phyloP scores from a whole-genome alignment of 1,284 basidiomycete genomes.

The Rhizoctonia solani region DNA sequence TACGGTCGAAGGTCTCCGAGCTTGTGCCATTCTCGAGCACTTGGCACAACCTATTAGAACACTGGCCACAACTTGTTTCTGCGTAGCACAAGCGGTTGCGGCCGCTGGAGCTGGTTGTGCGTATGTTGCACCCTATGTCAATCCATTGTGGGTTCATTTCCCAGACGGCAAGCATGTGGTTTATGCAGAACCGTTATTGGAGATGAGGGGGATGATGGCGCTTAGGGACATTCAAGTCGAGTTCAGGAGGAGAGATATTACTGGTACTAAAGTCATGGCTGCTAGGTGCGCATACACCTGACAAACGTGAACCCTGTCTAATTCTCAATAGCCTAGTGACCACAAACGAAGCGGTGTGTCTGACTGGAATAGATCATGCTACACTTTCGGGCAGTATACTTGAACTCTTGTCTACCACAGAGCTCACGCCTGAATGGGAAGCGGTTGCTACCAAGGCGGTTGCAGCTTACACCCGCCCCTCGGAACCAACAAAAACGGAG shows the following conservation, averaged over 20 bases:
- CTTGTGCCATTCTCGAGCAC: constrained; percentile 41
- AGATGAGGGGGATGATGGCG: constrained; percentile 40
- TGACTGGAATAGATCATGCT: constrained; percentile 40
- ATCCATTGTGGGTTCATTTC: constrained; percentile 45
- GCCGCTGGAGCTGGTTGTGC: constrained; percentile 43
- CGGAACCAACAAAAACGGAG: constrained; percentile 8
- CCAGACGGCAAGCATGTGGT: constrained; percentile 36
- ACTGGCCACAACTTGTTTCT: constrained; percentile 44
- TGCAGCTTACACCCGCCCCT: constrained; percentile 33
- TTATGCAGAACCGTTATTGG: constrained; percentile 39
- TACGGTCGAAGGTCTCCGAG: constrained; percentile 43
- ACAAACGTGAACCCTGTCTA: neutral
- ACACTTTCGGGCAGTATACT: constrained; percentile 40
- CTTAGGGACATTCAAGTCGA: constrained; percentile 40
- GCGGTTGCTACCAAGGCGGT: constrained; percentile 38
- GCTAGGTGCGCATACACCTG: constrained; percentile 40
- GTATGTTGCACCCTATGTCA: constrained; percentile 44
- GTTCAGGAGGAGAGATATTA: constrained; percentile 32
- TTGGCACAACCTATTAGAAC: constrained; percentile 40
- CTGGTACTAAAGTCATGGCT: constrained; percentile 40
- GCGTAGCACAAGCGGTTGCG: constrained; percentile 42
- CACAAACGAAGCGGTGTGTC: constrained; percentile 39
- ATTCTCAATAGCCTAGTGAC: constrained; percentile 39
- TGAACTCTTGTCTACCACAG: constrained; percentile 36
- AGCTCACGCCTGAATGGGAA: constrained; percentile 37